A percentile compares a stretch with the other conserved stretches of the same genome.
phyloP scores from a whole-genome alignment of 257 asterid genomes.

The Scutellaria baicalensis region DNA sequence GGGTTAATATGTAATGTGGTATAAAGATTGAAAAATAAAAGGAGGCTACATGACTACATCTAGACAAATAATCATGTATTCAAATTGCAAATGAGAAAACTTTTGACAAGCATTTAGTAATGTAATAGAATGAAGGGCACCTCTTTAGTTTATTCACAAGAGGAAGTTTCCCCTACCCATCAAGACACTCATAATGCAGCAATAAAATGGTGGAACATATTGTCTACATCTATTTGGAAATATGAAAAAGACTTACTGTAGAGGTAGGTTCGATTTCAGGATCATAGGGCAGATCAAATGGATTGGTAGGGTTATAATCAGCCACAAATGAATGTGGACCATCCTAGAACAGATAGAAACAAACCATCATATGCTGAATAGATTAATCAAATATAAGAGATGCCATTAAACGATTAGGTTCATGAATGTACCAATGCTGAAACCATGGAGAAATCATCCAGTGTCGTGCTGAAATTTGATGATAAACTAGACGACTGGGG shows the following conservation, averaged over 20 bases:
- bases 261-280: conserved; percentile 40
- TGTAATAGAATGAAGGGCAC: neutral
- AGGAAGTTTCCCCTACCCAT: neutral
- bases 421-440: conserved; percentile 32
- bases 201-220: neutral
- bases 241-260: conserved; percentile 37
- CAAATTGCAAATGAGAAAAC: too few species aligned
- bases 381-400: neutral
- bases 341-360: conserved; percentile 35
- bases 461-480: conserved; percentile 25
- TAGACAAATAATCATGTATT: too few species aligned
- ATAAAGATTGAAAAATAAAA: too few species aligned
- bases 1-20: too few species aligned
- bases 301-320: conserved; percentile 52
- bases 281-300: conserved; percentile 78
- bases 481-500: conserved; percentile 28
- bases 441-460: conserved; percentile 26
- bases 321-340: conserved; percentile 32
- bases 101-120: neutral
- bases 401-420: conserved; percentile 1
- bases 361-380: neutral
- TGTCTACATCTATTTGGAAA: neutral
- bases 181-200: neutral
- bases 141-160: neutral
- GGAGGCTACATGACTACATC: too few species aligned